phyloP scores from a whole-genome alignment of 768 basidiomycete genomes.

The Rhodotorula taiwanensis region DNA sequence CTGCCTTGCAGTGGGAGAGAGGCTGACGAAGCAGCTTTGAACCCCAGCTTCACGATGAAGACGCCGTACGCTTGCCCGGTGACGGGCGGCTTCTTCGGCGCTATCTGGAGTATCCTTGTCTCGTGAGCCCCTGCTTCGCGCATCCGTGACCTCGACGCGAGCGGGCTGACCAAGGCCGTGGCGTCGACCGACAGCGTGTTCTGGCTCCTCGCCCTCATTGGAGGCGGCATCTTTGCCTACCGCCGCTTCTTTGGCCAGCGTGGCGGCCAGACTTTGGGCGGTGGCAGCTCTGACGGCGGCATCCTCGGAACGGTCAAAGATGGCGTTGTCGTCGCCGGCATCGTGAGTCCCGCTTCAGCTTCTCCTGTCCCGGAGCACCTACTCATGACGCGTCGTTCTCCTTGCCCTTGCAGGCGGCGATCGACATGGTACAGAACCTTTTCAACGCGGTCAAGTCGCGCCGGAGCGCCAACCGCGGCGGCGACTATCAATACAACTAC shows the following conservation, averaged over 20 bases:
- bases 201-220: conserved; percentile 16
- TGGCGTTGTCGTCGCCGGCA: conserved; percentile 19
- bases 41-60: conserved; percentile 24
- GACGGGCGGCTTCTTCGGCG: conserved; percentile 15
- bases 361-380: background rate
- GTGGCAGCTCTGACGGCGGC: background rate
- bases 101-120: conserved; percentile 16
- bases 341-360: conserved; percentile 5
- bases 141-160: too few species aligned
- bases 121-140: background rate
- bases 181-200: background rate
- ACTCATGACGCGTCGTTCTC: background rate
- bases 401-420: conserved; percentile 1
- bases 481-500: conserved; percentile 1
- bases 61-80: conserved; percentile 22
- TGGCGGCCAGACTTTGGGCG: conserved; percentile 4
- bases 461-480: background rate
- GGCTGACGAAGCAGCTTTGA: background rate
- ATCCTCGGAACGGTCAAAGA: conserved; percentile 21
- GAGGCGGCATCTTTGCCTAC: conserved; percentile 13
- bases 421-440: conserved; percentile 22
- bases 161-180: too few species aligned
- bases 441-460: conserved; percentile 10
- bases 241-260: conserved; percentile 10
- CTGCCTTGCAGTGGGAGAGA: background rate